Conservation (phyloP, 1,284 basidiomycete species). For the Ceratobasidium sp. region DNA sequence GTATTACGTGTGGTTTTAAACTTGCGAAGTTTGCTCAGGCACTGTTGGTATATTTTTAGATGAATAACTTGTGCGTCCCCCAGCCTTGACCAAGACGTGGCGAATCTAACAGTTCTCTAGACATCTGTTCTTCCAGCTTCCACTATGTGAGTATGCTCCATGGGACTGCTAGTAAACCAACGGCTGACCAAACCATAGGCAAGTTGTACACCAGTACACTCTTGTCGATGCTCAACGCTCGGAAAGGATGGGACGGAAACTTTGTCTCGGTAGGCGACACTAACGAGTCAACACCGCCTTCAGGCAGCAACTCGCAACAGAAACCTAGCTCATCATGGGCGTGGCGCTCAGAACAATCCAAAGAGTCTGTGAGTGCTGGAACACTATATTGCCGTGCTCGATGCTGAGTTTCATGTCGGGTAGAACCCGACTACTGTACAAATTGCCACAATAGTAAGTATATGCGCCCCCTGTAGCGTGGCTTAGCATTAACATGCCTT, state of each 20-base stretch:
- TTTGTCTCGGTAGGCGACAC: not conserved
- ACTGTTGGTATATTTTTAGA: not conserved
- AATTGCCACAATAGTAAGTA: conserved; percentile 36
- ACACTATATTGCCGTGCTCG: not conserved
- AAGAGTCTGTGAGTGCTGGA: conserved; percentile 19
- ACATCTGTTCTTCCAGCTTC: conserved; percentile 39
- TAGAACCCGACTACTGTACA: conserved; percentile 27
- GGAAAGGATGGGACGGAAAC: conserved; percentile 23
- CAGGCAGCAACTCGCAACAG: not conserved
- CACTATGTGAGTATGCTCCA: conserved; percentile 19
- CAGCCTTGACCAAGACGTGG: not conserved
- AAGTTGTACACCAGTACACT: conserved; percentile 39
- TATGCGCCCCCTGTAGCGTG: not conserved
- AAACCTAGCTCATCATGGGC: not conserved
- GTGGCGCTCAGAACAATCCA: conserved; percentile 28
- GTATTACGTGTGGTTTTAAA: conserved; percentile 32
- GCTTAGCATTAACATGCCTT: not conserved
- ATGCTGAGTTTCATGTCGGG: not conserved
- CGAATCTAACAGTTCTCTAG: not conserved
- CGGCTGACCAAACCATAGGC: not conserved
- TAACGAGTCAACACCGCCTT: not conserved
- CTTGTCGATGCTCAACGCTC: conserved; percentile 36
- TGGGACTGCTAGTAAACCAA: too few species aligned
- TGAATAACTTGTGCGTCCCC: conserved; percentile 34
- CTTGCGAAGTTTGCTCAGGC: not conserved